These are phyloP conservation scores for Neonectria hederae DNA, from an alignment of 2,329 filamentous ascomycete genomes.

Conservation along the genomic window DNA sequence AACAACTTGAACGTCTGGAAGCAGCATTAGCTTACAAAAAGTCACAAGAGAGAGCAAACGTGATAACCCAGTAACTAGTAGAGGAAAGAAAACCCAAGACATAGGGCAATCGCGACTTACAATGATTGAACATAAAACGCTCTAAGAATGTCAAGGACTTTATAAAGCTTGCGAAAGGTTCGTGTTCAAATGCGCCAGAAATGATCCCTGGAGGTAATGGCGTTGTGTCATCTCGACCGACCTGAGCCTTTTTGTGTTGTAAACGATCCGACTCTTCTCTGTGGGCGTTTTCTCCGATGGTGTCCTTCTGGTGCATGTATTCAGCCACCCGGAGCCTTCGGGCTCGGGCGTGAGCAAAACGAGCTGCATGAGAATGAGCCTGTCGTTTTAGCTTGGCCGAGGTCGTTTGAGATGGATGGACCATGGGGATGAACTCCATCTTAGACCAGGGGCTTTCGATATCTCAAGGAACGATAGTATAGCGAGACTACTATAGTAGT, in stretches of 20 bases:
- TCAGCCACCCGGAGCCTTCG: slow-evolving; percentile 11
- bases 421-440: slow-evolving; percentile 27
- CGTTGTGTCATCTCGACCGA: neutral
- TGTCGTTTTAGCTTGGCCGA: slow-evolving; percentile 16
- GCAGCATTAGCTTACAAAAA: too few relatives aligned
- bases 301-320: neutral
- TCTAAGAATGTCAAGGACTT: slow-evolving; percentile 12
- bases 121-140: slow-evolving; percentile 25
- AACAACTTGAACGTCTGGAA: slow-evolving; percentile 17
- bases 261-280: neutral
- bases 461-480: too few relatives aligned
- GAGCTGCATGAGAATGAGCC: slow-evolving; percentile 27
- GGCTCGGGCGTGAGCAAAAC: slow-evolving; percentile 21
- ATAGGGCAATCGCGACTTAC: slow-evolving; percentile 4
- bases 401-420: slow-evolving; percentile 2
- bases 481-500: neutral
- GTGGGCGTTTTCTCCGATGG: neutral
- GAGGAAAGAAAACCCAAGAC: neutral
- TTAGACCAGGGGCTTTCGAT: neutral
- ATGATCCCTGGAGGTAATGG: neutral
- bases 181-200: slow-evolving; percentile 21
- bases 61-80: too few relatives aligned
- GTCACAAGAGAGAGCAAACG: too few relatives aligned
- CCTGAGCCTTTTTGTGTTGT: neutral
- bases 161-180: slow-evolving; percentile 27